Evolutionary conservation across 2,329 filamentous ascomycete species (phyloP).

Genomic region (Camillea tinctor): DNA sequence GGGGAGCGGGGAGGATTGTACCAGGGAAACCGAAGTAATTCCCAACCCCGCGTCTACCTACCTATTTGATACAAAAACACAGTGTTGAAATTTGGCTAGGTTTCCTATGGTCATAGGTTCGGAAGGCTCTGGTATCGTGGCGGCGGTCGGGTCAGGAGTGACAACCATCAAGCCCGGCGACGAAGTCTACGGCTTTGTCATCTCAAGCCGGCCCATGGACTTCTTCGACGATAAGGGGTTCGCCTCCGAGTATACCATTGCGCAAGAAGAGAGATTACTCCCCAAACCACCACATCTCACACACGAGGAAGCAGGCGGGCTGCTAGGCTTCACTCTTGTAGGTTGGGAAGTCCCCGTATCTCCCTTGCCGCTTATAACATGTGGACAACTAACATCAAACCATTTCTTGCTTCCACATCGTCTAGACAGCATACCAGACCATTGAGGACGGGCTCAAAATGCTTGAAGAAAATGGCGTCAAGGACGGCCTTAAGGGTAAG

Average conservation of each 20-base stretch:
- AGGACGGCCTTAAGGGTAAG: slow-evolving; percentile 44
- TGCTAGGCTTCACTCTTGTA: slow-evolving; percentile 31
- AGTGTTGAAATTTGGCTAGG: not conserved
- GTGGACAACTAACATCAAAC: not conserved
- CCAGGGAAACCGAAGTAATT: slow-evolving; percentile 29
- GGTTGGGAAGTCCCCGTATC: not conserved
- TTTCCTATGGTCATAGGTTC: slow-evolving; percentile 5
- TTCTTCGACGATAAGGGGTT: slow-evolving; percentile 30
- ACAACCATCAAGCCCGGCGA: slow-evolving; percentile 32
- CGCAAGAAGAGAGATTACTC: slow-evolving; percentile 35
- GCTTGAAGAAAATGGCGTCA: slow-evolving; percentile 28
- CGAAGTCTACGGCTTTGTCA: slow-evolving; percentile 38
- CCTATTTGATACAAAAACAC: not conserved
- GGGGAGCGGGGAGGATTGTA: slow-evolving; percentile 27
- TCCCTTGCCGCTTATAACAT: not conserved
- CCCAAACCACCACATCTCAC: slow-evolving; percentile 29
- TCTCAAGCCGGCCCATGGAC: slow-evolving; percentile 39
- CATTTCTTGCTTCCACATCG: not conserved
- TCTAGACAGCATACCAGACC: slow-evolving; percentile 44
- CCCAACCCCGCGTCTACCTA: too few species aligned
- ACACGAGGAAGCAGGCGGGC: slow-evolving; percentile 38
- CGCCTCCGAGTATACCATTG: slow-evolving; percentile 41
- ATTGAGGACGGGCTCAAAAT: slow-evolving; percentile 40
- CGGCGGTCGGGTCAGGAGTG: slow-evolving; percentile 29
- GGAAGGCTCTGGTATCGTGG: slow-evolving; percentile 31